These are phyloP conservation scores for Neolentinus lepideus DNA, from an alignment of 1,284 basidiomycete genomes.

Conservation along the genomic window DNA sequence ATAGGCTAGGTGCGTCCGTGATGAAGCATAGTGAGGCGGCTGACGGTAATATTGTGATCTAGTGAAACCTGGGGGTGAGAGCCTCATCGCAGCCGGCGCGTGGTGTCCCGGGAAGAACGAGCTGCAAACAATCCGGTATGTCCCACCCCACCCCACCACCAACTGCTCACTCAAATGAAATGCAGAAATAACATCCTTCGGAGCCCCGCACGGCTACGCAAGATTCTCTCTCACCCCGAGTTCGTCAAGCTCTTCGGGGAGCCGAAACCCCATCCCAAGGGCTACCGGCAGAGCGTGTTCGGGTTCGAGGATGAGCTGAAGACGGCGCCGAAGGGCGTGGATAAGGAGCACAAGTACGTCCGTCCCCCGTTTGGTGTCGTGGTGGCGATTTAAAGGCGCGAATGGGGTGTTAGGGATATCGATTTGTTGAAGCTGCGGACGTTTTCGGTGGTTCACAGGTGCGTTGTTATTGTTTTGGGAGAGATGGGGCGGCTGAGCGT, in stretches of 20 bases:
- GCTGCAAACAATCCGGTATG: slow-evolving; percentile 64
- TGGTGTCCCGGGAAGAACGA: slow-evolving; percentile 85
- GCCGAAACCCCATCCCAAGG: slow-evolving; percentile 53
- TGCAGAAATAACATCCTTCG: slow-evolving; percentile 57
- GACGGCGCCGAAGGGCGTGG: slow-evolving; percentile 82
- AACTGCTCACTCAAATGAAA: neutral
- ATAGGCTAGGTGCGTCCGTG: neutral
- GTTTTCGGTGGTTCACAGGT: slow-evolving; percentile 67
- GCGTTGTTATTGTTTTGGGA: slow-evolving; percentile 18
- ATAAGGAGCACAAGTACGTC: slow-evolving; percentile 66
- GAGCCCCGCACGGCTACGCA: slow-evolving; percentile 57
- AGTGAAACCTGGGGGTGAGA: slow-evolving; percentile 69
- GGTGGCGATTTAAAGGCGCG: neutral
- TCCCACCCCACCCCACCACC: no score
- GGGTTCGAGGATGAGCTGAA: slow-evolving; percentile 80
- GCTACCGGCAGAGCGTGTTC: slow-evolving; percentile 67
- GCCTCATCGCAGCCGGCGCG: slow-evolving; percentile 70
- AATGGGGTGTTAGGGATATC: slow-evolving; percentile 60
- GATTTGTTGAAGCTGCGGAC: slow-evolving; percentile 81
- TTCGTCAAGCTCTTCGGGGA: slow-evolving; percentile 75
- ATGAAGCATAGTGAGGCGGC: neutral
- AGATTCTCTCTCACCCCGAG: slow-evolving; percentile 50
- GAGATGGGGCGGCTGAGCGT: neutral
- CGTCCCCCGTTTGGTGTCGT: neutral
- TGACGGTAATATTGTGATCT: slow-evolving; percentile 1